These are phyloP conservation scores for Aspergillus candidus DNA, from an alignment of 2,329 filamentous ascomycete genomes.

Conservation along the genomic window DNA sequence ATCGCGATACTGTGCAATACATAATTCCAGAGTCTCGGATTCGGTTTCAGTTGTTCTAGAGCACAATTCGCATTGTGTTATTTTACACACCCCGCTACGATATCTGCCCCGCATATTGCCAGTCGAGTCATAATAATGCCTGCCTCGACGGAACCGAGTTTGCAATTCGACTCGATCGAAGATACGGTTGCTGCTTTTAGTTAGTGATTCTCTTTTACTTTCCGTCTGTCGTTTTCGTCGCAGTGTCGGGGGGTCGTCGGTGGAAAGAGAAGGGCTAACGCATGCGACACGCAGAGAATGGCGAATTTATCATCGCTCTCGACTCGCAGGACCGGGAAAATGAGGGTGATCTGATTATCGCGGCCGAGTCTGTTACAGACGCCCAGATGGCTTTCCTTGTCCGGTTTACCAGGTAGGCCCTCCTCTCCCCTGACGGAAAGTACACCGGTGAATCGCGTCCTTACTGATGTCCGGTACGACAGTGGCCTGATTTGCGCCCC, in stretches of 20 bases:
- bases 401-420: constrained; percentile 62
- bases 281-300: constrained; percentile 51
- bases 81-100: no score
- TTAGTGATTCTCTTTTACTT: constrained; percentile 19
- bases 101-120: no score
- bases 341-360: constrained; percentile 96
- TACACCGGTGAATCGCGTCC: not conserved
- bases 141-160: constrained; percentile 26
- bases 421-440: not conserved
- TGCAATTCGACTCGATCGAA: constrained; percentile 38
- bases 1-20: no score
- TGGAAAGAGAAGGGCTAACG: constrained; percentile 4
- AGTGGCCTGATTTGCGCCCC: constrained; percentile 89
- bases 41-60: no score
- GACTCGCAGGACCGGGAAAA: constrained; percentile 92
- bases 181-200: constrained; percentile 38
- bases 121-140: constrained; percentile 21
- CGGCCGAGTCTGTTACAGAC: constrained; percentile 74
- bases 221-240: not conserved
- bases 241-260: not conserved
- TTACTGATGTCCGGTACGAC: not conserved
- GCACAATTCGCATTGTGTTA: no score
- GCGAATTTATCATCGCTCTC: constrained; percentile 92
- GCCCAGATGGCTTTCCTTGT: constrained; percentile 96
- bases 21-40: no score